phyloP scores from a whole-genome alignment of 164 flowering plant species.

The Aristolochia californica region DNA sequence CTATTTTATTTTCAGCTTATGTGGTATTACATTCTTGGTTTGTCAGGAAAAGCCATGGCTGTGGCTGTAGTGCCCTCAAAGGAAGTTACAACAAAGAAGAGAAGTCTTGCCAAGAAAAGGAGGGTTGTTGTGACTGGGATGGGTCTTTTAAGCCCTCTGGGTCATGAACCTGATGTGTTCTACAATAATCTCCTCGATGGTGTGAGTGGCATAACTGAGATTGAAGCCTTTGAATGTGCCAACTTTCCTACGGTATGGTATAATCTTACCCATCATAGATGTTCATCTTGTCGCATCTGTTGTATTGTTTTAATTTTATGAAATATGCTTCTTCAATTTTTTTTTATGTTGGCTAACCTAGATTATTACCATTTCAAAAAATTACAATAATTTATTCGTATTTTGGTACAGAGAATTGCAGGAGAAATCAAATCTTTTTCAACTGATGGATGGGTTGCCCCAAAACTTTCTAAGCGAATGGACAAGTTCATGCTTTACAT shows the following conservation, averaged over 20 bases:
- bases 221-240: slow-evolving; percentile 87
- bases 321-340: no score
- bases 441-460: slow-evolving; percentile 91
- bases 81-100: slow-evolving; percentile 50
- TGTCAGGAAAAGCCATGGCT: slow-evolving; percentile 53
- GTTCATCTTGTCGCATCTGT: background rate
- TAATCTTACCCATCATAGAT: background rate
- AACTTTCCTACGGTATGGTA: slow-evolving; percentile 66
- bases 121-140: slow-evolving; percentile 96
- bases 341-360: no score
- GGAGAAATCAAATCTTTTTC: slow-evolving; percentile 94
- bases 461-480: slow-evolving; percentile 82
- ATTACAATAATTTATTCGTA: background rate
- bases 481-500: slow-evolving; percentile 96
- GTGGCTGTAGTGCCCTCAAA: slow-evolving; percentile 53
- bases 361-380: no score
- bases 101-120: slow-evolving; percentile 52
- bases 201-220: slow-evolving; percentile 85
- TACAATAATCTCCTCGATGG: slow-evolving; percentile 92
- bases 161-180: slow-evolving; percentile 76
- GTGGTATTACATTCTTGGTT: background rate
- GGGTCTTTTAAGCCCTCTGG: slow-evolving; percentile 84
- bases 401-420: slow-evolving; percentile 73
- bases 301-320: no score
- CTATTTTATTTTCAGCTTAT: background rate